A percentile compares a stretch with the other conserved stretches of the same genome.
Evolutionary conservation across 306 rosid genomes (phyloP).

Genomic region (Sophora flavescens): DNA sequence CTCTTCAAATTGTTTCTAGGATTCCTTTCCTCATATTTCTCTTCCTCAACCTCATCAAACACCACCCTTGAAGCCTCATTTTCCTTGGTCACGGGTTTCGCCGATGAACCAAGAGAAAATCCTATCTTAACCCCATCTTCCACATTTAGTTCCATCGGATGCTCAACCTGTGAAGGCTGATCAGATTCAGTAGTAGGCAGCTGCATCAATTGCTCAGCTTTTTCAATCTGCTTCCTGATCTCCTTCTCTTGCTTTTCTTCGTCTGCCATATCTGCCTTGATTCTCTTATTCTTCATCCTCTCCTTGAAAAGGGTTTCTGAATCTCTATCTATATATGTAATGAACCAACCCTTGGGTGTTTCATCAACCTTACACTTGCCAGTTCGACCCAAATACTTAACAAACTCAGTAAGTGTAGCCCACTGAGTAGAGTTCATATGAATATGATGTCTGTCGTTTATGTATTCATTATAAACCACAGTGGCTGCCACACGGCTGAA

Average conservation of each 20-base stretch:
- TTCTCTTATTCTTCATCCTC: conserved; percentile 76
- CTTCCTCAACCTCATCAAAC: conserved; percentile 74
- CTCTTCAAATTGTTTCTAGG: conserved; percentile 46
- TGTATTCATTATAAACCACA: conserved; percentile 90
- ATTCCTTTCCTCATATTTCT: conserved; percentile 50
- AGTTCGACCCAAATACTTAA: conserved; percentile 82
- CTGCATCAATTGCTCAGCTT: conserved; percentile 61
- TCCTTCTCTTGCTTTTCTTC: conserved; percentile 94
- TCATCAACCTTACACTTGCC: conserved; percentile 93
- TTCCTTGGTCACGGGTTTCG: conserved; percentile 58
- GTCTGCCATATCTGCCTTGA: conserved; percentile 72
- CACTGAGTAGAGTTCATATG: conserved; percentile 91
- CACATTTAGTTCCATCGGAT: conserved; percentile 59
- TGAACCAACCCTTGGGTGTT: conserved; percentile 96
- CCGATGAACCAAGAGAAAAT: conserved; percentile 67
- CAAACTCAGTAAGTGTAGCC: conserved; percentile 87
- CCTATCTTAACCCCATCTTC: conserved; percentile 80
- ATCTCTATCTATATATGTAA: conserved; percentile 83
- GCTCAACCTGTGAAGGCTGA: conserved; percentile 52
- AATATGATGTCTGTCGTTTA: conserved; percentile 78
- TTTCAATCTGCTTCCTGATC: conserved; percentile 84
- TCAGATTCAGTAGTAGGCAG: conserved; percentile 50
- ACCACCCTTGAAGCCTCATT: conserved; percentile 52
- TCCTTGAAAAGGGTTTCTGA: conserved; percentile 87
- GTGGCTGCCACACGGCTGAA: conserved; percentile 92